Percentiles rank a stretch among this genome's conserved stretches.
These are phyloP conservation scores for Spongospora subterranea DNA, from an alignment of 208 protist species.

Conservation along the genomic window DNA sequence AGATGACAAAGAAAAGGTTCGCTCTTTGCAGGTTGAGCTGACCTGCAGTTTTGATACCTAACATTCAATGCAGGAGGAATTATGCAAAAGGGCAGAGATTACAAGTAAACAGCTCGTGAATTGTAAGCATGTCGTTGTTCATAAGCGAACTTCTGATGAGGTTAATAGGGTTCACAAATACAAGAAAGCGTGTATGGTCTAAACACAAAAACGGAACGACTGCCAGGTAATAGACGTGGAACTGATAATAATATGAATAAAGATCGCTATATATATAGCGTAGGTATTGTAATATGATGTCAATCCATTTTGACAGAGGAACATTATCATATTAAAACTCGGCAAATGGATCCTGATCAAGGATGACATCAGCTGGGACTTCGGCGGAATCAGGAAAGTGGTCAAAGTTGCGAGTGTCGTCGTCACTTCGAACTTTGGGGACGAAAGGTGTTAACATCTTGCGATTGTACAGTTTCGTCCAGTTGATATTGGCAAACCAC, in stretches of 20 bases:
- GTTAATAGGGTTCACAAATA: slow-evolving; percentile 33
- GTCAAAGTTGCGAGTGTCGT: slow-evolving; percentile 64
- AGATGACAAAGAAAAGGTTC: background rate
- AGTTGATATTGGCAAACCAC: slow-evolving; percentile 70
- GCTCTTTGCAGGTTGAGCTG: background rate
- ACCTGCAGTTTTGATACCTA: background rate
- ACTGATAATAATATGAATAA: background rate
- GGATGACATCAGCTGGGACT: slow-evolving; percentile 30
- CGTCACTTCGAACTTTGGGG: slow-evolving; percentile 33
- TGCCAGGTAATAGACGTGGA: background rate
- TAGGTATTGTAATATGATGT: background rate
- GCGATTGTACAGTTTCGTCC: slow-evolving; percentile 6
- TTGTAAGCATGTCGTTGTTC: background rate
- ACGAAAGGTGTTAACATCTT: slow-evolving; percentile 36
- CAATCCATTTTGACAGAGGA: background rate
- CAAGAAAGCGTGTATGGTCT: background rate
- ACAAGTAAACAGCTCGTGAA: slow-evolving; percentile 24
- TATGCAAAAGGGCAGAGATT: slow-evolving; percentile 7
- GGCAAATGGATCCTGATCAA: slow-evolving; percentile 33
- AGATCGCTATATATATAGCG: background rate
- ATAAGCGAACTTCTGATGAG: background rate
- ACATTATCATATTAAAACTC: background rate
- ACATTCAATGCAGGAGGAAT: background rate
- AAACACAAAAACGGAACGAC: background rate
- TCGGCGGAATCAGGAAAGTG: slow-evolving; percentile 51